Conservation (phyloP, 106 monocot species). For the Vanilla planifolia region DNA sequence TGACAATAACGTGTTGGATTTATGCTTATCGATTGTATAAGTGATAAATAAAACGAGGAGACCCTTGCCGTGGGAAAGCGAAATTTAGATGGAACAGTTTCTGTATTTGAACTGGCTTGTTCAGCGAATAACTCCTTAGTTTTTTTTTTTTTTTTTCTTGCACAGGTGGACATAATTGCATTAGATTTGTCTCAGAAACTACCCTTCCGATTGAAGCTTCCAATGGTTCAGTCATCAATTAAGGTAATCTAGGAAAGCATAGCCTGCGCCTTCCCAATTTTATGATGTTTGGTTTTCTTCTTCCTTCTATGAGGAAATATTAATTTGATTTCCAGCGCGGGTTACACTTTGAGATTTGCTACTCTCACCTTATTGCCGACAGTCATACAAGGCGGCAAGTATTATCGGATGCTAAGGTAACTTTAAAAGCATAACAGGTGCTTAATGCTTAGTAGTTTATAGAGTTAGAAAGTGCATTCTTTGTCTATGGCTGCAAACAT, state of each 20-base stretch:
- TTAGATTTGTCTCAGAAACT: conserved; percentile 83
- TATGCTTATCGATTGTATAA: no score
- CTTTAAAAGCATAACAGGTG: background rate
- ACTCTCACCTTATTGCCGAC: conserved; percentile 54
- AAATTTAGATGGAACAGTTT: no score
- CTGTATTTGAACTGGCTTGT: no score
- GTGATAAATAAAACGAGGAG: no score
- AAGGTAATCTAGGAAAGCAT: conserved; percentile 27
- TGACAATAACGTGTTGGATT: no score
- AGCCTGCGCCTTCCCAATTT: background rate
- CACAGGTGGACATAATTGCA: conserved; percentile 79
- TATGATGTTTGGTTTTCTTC: background rate
- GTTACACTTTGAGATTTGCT: conserved; percentile 75
- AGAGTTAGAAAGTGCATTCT: background rate
- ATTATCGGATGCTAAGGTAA: conserved; percentile 70
- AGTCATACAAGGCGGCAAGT: conserved; percentile 39
- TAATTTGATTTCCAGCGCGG: conserved; percentile 48
- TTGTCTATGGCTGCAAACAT: background rate
- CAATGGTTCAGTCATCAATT: conserved; percentile 64
- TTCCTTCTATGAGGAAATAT: background rate
- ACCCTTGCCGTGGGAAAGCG: no score
- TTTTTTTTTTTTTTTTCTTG: background rate
- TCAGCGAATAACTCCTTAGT: no score
- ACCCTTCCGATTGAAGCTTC: conserved; percentile 63
- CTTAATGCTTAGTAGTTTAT: background rate